These are phyloP conservation scores for Diospyros lotus DNA, from an alignment of 148 eudicot genomes.

Conservation along the genomic window DNA sequence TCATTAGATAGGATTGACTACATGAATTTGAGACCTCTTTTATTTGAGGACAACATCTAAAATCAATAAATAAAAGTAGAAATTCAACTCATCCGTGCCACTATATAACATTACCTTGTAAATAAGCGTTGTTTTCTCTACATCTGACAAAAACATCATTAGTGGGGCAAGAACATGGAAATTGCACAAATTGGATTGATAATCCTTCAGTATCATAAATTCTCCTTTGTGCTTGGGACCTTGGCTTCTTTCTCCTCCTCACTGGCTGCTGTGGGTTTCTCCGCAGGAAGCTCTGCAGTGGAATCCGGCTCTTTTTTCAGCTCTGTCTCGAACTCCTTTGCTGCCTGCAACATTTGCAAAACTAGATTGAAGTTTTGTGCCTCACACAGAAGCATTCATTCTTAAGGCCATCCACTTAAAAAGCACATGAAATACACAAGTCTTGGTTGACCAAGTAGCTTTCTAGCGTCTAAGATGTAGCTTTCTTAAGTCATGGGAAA, in stretches of 20 bases:
- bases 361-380: not conserved
- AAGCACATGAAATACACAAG: not conserved
- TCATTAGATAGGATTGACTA: too few species aligned
- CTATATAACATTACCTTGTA: too few species aligned
- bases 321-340: slow-evolving; percentile 77
- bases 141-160: too few species aligned
- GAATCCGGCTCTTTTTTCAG: slow-evolving; percentile 55
- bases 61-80: too few species aligned
- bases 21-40: too few species aligned
- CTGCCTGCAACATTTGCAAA: slow-evolving; percentile 49
- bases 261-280: slow-evolving; percentile 30
- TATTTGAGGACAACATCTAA: too few species aligned
- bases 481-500: not conserved
- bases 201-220: slow-evolving; percentile 23
- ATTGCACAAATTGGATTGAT: not conserved
- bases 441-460: not conserved
- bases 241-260: slow-evolving; percentile 38
- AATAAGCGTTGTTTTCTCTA: too few species aligned
- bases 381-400: not conserved
- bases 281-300: slow-evolving; percentile 23
- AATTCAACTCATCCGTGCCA: too few species aligned
- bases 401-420: not conserved
- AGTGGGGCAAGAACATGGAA: not conserved
- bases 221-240: slow-evolving; percentile 46
- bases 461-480: not conserved